Conservation (phyloP, 2,329 filamentous ascomycete genomes). For the Mariannaea elegans region DNA sequence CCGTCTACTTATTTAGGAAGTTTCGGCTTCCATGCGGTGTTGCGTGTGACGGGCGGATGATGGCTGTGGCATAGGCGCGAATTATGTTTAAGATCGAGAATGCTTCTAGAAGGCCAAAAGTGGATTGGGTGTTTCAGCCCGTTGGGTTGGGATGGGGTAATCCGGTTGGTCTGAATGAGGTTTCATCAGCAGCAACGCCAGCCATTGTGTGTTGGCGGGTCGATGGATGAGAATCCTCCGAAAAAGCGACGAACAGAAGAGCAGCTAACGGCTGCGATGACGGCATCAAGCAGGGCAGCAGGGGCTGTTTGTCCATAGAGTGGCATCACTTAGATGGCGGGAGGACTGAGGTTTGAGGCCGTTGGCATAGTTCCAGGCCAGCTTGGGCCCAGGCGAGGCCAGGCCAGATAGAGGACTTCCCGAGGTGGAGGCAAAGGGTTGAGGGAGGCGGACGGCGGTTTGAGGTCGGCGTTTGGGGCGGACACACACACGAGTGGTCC, state of each 20-base stretch:
- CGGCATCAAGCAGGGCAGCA: conserved; percentile 26
- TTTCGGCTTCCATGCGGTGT: conserved; percentile 4
- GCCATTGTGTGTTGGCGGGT: conserved; percentile 30
- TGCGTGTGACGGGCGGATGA: not conserved
- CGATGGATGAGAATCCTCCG: conserved; percentile 36
- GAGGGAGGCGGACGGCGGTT: conserved; percentile 35
- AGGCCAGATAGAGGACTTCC: conserved; percentile 29
- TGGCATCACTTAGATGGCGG: conserved; percentile 32
- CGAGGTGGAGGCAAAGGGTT: conserved; percentile 34
- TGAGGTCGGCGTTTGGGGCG: conserved; percentile 42
- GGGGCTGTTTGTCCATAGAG: conserved; percentile 11
- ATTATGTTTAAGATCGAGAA: conserved; percentile 33
- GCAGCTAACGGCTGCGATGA: conserved; percentile 28
- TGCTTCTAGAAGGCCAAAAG: conserved; percentile 40
- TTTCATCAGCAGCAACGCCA: conserved; percentile 26
- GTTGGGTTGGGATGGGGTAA: conserved; percentile 10
- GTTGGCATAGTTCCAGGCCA: conserved; percentile 35
- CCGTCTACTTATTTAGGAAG: not conserved
- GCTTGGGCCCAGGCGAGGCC: conserved; percentile 28
- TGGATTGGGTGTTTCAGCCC: conserved; percentile 39
- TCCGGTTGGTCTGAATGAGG: conserved; percentile 32
- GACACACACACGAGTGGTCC: conserved; percentile 39
- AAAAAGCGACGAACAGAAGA: conserved; percentile 25
- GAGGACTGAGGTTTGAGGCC: conserved; percentile 43
- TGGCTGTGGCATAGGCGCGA: conserved; percentile 20